These are phyloP conservation scores for Protomyces pachydermus DNA, from an alignment of 1,139 yeast genomes.

Conservation along the genomic window DNA sequence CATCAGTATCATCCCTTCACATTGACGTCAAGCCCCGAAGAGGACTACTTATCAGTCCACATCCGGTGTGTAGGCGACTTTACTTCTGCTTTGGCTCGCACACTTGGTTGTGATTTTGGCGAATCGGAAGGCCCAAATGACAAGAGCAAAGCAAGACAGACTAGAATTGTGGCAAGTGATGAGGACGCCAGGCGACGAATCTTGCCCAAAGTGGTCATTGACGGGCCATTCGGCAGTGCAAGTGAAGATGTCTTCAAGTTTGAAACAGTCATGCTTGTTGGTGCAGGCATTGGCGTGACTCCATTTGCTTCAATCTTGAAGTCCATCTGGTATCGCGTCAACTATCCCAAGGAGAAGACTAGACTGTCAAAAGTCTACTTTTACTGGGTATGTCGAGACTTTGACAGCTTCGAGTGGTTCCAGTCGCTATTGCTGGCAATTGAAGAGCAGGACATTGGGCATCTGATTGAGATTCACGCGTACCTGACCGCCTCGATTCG, in stretches of 20 bases:
- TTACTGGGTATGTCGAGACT: conserved; percentile 26
- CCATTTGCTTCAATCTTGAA: conserved; percentile 27
- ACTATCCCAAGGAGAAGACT: conserved; percentile 4
- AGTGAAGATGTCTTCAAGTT: conserved; percentile 27
- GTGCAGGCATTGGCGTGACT: conserved; percentile 28
- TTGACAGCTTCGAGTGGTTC: conserved; percentile 28
- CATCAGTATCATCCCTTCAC: conserved; percentile 27
- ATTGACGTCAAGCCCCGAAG: conserved; percentile 23
- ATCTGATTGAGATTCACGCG: conserved; percentile 25
- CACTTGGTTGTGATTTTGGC: conserved; percentile 24
- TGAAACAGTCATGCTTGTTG: conserved; percentile 27
- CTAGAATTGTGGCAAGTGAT: conserved; percentile 10
- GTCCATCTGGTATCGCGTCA: conserved; percentile 26
- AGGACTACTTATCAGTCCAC: conserved; percentile 22
- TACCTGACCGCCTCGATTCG: conserved; percentile 20
- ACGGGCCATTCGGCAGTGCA: conserved; percentile 26
- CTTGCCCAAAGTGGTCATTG: conserved; percentile 19
- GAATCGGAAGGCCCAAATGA: not conserved
- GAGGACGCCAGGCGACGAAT: conserved; percentile 1
- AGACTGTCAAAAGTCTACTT: conserved; percentile 24
- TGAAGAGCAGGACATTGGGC: conserved; percentile 20
- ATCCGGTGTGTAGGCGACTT: conserved; percentile 26
- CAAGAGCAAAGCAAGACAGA: not conserved
- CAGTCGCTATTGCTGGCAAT: conserved; percentile 17
- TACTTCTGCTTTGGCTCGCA: conserved; percentile 16